phyloP scores from a whole-genome alignment of 805 yeast genomes.

The Saccharomycopsis guyanensis region DNA sequence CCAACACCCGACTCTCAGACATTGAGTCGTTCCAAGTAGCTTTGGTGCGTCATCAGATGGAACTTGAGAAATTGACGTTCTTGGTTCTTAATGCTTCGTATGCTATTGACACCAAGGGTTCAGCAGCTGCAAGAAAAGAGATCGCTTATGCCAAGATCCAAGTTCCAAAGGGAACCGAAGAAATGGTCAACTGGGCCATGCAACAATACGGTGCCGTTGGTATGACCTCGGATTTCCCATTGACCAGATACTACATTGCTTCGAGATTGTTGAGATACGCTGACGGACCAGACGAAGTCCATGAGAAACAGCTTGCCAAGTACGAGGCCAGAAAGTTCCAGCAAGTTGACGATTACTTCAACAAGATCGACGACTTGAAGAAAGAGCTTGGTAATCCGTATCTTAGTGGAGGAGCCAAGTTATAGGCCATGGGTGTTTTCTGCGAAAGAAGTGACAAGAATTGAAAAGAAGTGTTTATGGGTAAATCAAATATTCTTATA shows the following conservation, averaged over 20 bases:
- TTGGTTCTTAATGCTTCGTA: conserved; percentile 55
- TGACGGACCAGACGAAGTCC: conserved; percentile 67
- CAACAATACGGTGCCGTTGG: conserved; percentile 64
- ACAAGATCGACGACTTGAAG: conserved; percentile 13
- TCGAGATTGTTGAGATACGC: conserved; percentile 54
- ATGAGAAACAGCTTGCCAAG: conserved; percentile 48
- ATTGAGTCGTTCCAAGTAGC: conserved; percentile 43
- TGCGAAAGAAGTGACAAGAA: too few species aligned
- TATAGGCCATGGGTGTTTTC: background rate
- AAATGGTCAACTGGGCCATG: conserved; percentile 52
- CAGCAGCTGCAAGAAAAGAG: conserved; percentile 47
- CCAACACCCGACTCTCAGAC: conserved; percentile 39
- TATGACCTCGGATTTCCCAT: conserved; percentile 50
- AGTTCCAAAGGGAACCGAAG: conserved; percentile 47
- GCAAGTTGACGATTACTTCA: conserved; percentile 31
- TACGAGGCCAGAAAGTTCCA: conserved; percentile 34
- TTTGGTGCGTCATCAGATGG: conserved; percentile 46
- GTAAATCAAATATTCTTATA: too few species aligned
- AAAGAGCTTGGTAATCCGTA: conserved; percentile 5
- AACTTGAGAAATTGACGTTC: conserved; percentile 45
- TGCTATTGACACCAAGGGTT: conserved; percentile 44
- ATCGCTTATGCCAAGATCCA: conserved; percentile 59
- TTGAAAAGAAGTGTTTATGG: too few species aligned
- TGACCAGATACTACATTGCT: conserved; percentile 45
- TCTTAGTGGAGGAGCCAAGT: background rate